Evolutionary conservation across 805 yeast species (phyloP), one percentile per base, ranked within the genome.

Genomic region (Metschnikowia kofuensis): DNA sequence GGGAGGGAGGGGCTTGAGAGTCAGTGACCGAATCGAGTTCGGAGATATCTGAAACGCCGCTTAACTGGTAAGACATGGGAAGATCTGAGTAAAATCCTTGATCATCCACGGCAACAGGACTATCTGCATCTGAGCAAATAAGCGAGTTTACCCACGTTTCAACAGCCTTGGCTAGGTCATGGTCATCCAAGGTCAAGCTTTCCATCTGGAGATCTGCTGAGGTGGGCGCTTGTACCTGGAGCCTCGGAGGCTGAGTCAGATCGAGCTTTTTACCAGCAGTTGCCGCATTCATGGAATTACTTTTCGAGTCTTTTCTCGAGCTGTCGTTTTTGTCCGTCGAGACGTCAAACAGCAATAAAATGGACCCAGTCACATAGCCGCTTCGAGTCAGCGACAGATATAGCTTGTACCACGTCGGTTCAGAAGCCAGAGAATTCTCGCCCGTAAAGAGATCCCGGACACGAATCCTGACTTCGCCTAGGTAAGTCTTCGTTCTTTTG

Each of bases 351-450:
- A 76, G 72, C 9, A 75, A 44, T 21, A 75, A 61, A 12, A 79
- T 47, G 0, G 80, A 74, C 0, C 83, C 83, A 1, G 81, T 76
- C 11, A 77, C 76, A 56, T 68, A 79, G 12, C 72, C 61, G 35
- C 71, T 69, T 45, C 72, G 62, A 0, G 65, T 58, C 38, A 60
- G 63, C 21, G 70, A 70, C 7, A 80, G 74, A 43, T 69, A 67
- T 7, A 79, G 59, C 50, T 69, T 67, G 55, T 70, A 74, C 82
- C 82, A 79, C 43, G 70, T 66, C 9, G 76, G 58, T 1, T 66
- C 70, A 2, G 66, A 63, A 13, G 53, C 51, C 44, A 62, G 53
- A 8, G 48, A 49, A 11, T 50, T 50, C 12, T 46, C 52, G 29
- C 30, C 14, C 12, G 45, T 37, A 50, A 73, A 73, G 6, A 70